These are phyloP conservation scores for Fomitiporia mediterranea DNA, from an alignment of 1,284 basidiomycete species.

Conservation along the genomic window DNA sequence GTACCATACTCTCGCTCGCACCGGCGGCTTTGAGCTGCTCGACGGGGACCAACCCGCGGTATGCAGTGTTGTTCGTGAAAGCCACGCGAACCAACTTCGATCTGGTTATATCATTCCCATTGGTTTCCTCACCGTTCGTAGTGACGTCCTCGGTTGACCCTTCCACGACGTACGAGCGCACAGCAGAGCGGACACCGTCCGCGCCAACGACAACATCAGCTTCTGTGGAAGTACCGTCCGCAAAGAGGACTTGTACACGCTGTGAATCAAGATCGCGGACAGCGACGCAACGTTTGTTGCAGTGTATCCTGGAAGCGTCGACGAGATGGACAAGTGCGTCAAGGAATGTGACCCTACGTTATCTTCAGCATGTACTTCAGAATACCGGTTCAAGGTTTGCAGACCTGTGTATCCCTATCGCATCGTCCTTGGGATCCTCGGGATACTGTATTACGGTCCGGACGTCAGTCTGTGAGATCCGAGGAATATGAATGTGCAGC, in stretches of 20 bases:
- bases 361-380: no score
- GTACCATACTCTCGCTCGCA: no score
- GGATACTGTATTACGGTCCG: constrained; percentile 32
- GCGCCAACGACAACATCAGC: constrained; percentile 51
- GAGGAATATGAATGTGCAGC: constrained; percentile 9
- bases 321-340: constrained; percentile 43
- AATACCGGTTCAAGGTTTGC: neutral
- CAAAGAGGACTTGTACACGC: constrained; percentile 34
- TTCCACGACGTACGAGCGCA: constrained; percentile 35
- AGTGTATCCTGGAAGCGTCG: constrained; percentile 38
- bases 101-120: neutral
- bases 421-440: constrained; percentile 29
- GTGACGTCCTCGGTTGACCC: constrained; percentile 19
- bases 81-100: constrained; percentile 24
- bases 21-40: constrained; percentile 37
- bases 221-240: constrained; percentile 42
- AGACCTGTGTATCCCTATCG: constrained; percentile 41
- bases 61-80: constrained; percentile 44
- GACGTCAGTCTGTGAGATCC: neutral
- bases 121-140: neutral
- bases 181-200: constrained; percentile 48
- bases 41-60: constrained; percentile 40
- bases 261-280: constrained; percentile 18
- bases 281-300: constrained; percentile 44
- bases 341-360: constrained; percentile 42